phyloP scores from a whole-genome alignment of 345 rosid genomes.

The Rubroshorea leprosula region DNA sequence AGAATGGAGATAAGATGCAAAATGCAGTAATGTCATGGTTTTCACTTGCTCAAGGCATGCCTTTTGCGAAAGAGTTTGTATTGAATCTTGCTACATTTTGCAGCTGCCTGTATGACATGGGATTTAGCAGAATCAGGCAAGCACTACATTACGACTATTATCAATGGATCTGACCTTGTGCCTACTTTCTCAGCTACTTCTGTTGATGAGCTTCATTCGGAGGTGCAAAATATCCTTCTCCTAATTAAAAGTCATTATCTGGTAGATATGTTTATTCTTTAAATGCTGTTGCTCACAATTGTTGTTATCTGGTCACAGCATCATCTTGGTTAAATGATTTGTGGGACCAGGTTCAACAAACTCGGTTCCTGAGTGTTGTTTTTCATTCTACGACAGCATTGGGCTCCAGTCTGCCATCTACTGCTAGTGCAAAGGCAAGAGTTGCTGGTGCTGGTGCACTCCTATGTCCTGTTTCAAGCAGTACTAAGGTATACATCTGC shows the following conservation, averaged over 20 bases:
- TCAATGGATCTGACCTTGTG: constrained; percentile 94
- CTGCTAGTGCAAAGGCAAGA: constrained; percentile 90
- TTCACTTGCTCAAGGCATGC: no score
- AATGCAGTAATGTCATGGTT: no score
- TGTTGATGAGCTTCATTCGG: constrained; percentile 85
- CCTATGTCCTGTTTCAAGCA: constrained; percentile 78
- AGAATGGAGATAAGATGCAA: no score
- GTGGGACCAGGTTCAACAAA: constrained; percentile 85
- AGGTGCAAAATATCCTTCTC: constrained; percentile 43
- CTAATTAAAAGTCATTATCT: neutral
- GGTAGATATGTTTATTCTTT: neutral
- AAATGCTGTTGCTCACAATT: neutral
- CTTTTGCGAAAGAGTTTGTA: no score
- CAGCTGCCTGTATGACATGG: constrained; percentile 99
- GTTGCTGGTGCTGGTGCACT: constrained; percentile 95
- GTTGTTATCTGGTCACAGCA: constrained; percentile 63
- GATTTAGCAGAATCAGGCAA: constrained; percentile 99
- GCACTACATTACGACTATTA: constrained; percentile 66
- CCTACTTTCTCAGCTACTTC: constrained; percentile 93
- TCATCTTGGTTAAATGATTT: constrained; percentile 96
- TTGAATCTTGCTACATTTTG: constrained; percentile 13
- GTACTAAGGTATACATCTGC: constrained; percentile 62
- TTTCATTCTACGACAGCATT: constrained; percentile 92
- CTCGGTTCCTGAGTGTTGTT: constrained; percentile 79
- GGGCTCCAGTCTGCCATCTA: constrained; percentile 87